These are phyloP conservation scores for Cyclocybe aegerita DNA, from an alignment of 768 basidiomycete species.

Conservation along the genomic window DNA sequence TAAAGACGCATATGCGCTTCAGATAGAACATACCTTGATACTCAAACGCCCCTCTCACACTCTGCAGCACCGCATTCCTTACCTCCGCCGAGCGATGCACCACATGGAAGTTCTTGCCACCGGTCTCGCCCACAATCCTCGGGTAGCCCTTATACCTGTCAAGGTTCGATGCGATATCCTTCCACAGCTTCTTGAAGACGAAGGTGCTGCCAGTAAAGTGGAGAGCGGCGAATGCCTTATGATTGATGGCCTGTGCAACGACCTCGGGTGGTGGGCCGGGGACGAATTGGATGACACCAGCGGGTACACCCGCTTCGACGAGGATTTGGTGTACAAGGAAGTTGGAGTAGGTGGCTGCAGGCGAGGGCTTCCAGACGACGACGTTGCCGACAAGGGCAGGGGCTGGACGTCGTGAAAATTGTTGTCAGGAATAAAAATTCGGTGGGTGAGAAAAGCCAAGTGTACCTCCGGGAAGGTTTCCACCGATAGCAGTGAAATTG, in stretches of 20 bases:
- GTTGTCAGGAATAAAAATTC: not conserved
- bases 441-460: slow-evolving; percentile 15
- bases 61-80: slow-evolving; percentile 86
- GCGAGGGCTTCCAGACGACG: slow-evolving; percentile 96
- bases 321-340: slow-evolving; percentile 91
- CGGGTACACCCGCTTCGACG: slow-evolving; percentile 90
- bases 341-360: slow-evolving; percentile 92
- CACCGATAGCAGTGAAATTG: slow-evolving; percentile 98
- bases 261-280: slow-evolving; percentile 87
- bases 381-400: slow-evolving; percentile 96
- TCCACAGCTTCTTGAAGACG: slow-evolving; percentile 96
- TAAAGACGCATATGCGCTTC: not conserved
- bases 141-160: slow-evolving; percentile 90
- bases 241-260: slow-evolving; percentile 79
- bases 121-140: slow-evolving; percentile 96
- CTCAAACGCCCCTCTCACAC: slow-evolving; percentile 88
- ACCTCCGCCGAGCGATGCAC: slow-evolving; percentile 87
- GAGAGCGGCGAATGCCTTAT: slow-evolving; percentile 80
- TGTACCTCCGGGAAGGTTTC: slow-evolving; percentile 81
- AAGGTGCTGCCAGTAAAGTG: slow-evolving; percentile 97
- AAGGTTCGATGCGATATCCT: slow-evolving; percentile 86
- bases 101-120: slow-evolving; percentile 98
- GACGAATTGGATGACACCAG: slow-evolving; percentile 95
- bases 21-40: slow-evolving; percentile 68
- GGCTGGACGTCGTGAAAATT: slow-evolving; percentile 34